Evolutionary conservation across 257 asterid species (phyloP).

Genomic region (Gardenia jasminoides): DNA sequence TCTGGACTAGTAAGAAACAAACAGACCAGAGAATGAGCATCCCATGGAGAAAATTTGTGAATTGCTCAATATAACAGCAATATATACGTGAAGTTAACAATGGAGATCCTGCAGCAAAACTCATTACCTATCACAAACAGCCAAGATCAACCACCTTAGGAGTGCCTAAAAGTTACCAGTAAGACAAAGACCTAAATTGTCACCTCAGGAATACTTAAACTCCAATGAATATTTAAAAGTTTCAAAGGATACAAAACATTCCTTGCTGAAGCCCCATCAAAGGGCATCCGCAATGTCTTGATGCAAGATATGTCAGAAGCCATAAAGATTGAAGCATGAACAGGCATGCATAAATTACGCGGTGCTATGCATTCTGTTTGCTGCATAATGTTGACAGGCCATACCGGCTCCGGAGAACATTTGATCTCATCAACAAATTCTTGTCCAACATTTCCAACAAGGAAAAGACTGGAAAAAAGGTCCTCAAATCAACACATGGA

Average conservation of each 20-base stretch:
- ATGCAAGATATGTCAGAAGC: constrained; percentile 73
- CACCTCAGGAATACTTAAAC: neutral
- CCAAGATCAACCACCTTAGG: neutral
- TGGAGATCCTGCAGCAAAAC: neutral
- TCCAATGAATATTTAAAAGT: neutral
- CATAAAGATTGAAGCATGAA: constrained; percentile 31
- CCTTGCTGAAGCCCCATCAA: constrained; percentile 35
- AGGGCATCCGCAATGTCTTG: constrained; percentile 35
- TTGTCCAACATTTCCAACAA: constrained; percentile 45
- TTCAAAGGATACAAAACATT: constrained; percentile 73
- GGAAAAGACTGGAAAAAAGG: constrained; percentile 46
- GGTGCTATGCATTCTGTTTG: constrained; percentile 35
- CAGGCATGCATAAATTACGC: constrained; percentile 43
- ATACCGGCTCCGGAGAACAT: constrained; percentile 41
- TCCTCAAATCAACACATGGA: constrained; percentile 27
- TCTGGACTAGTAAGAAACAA: neutral
- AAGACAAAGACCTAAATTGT: neutral
- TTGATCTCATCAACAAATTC: constrained; percentile 34
- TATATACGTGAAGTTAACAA: neutral
- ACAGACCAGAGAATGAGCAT: neutral
- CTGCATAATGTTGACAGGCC: constrained; percentile 50
- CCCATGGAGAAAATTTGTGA: neutral
- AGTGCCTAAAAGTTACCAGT: too few relatives aligned
- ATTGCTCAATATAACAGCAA: neutral
- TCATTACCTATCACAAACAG: neutral